Percentiles rank a stretch among this genome's conserved stretches.
Evolutionary conservation across 2,329 filamentous ascomycete species (phyloP).

Genomic region (Tolypocladium paradoxum): DNA sequence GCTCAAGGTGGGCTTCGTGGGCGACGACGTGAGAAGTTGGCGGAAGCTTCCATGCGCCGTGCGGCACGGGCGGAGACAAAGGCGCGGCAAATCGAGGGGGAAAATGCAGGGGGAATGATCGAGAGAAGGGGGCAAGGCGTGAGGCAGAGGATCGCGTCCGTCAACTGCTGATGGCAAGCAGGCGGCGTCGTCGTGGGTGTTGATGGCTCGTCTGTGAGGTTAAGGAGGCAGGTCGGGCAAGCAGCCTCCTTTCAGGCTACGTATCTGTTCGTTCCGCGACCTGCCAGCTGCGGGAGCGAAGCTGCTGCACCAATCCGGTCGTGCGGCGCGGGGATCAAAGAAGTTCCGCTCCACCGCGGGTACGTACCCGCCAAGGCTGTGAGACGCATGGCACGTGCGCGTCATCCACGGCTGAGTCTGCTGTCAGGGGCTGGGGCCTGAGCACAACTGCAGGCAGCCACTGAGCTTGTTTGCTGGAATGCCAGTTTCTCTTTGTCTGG

Average conservation of each 20-base stretch:
- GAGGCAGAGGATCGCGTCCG: constrained; percentile 10
- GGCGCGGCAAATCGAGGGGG: constrained; percentile 9
- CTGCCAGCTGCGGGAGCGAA: not conserved
- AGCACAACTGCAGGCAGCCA: not conserved
- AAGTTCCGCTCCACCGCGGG: constrained; percentile 2
- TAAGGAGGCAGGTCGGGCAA: constrained; percentile 7
- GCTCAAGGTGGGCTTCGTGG: constrained; percentile 8
- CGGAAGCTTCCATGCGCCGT: constrained; percentile 28
- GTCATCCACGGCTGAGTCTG: too few species aligned
- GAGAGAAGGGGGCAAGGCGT: constrained; percentile 2
- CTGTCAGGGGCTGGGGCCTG: not conserved
- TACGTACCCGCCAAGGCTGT: not conserved
- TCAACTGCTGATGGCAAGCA: constrained; percentile 16
- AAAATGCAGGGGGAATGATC: constrained; percentile 7
- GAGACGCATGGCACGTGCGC: not conserved
- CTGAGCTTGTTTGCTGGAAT: too few species aligned
- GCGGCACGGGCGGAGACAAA: constrained; percentile 14
- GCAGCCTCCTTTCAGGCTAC: constrained; percentile 20
- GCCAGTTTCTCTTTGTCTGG: not conserved
- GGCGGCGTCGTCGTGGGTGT: constrained; percentile 12
- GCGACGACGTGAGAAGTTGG: constrained; percentile 12
- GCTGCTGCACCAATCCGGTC: constrained; percentile 2
- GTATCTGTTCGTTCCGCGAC: constrained; percentile 15
- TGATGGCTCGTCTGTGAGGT: constrained; percentile 8
- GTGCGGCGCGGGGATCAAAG: constrained; percentile 1